These are phyloP conservation scores for Haplosporangium sp. DNA, from an alignment of 371 early-diverging fungal genomes.

Conservation along the genomic window DNA sequence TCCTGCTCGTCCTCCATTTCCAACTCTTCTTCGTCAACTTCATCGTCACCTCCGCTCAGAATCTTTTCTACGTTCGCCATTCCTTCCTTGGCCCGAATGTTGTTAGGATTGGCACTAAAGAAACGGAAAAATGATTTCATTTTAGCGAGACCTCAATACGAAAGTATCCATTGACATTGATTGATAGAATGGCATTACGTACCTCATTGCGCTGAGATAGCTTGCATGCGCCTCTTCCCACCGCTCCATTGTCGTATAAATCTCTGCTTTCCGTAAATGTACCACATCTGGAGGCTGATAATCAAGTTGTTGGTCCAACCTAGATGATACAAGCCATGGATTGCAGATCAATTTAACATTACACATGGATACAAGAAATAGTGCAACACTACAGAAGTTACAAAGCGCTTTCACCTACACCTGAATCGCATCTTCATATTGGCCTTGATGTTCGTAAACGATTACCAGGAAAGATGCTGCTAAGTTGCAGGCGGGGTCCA, in stretches of 20 bases:
- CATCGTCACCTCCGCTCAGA: constrained; percentile 29
- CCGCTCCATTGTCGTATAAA: constrained; percentile 19
- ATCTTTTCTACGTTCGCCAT: constrained; percentile 22
- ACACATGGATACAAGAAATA: background rate
- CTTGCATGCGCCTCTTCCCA: constrained; percentile 32
- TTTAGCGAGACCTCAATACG: too few species aligned
- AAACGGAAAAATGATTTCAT: too few species aligned
- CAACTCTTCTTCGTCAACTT: constrained; percentile 20
- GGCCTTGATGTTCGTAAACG: constrained; percentile 20
- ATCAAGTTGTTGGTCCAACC: constrained; percentile 37
- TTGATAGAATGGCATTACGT: background rate
- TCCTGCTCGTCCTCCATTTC: constrained; percentile 10
- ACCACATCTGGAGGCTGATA: constrained; percentile 24
- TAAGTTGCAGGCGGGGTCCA: constrained; percentile 29
- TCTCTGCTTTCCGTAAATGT: constrained; percentile 26
- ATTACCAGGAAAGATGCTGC: constrained; percentile 17
- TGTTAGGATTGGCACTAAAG: constrained; percentile 24
- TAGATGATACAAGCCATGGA: constrained; percentile 1
- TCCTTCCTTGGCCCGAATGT: constrained; percentile 19
- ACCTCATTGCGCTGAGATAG: constrained; percentile 32
- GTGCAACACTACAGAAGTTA: background rate
- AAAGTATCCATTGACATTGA: too few species aligned
- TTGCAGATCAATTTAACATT: background rate
- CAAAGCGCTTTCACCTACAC: constrained; percentile 12
- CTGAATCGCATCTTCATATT: constrained; percentile 27